Base-by-base conservation (phyloP, 257 asterid species). In the Solanum gandarillasii region DNA sequence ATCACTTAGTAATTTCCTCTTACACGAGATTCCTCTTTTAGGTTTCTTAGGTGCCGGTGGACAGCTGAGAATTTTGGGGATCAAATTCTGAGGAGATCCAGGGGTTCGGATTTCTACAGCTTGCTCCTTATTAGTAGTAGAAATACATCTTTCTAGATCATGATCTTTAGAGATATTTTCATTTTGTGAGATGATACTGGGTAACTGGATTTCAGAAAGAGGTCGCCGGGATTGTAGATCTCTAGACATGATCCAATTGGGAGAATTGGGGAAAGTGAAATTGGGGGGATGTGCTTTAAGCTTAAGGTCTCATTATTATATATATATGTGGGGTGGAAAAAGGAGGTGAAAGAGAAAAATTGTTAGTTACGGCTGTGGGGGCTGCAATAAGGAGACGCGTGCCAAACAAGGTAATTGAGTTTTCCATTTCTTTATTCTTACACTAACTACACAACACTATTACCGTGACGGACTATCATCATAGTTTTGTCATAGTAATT, bases 1-100 rank as follows among this genome's bases (percentile, higher is more conserved):
- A 23, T 89, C 92, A 4, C 87, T 65, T 5, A 90, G 71, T 82
- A 82, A 48, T 39, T 87, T 93, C 90, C 96, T 91, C 92, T 94
- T 93, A 90, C 94, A 91, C 46, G 94, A 83, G 10, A 87, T 38
- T 60, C n/a, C 91, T 32, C 84, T 88, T 88, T n/a, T 32, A 9
- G 93, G 91, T 88, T 94, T 94, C 85, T 88, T 92, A 5, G 94
- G 98, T 25, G 98, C 91, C 14, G 96, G 94, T 52, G 98, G 98
- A 90, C 96, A 93, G 87, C 58, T 65, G 35, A 89, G 86, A 12
- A 65, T 35, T 35, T 92, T 55, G 10, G 96, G 95, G 36, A 94
- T 94, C 93, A 86, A 86, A 89, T 92, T 87, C 3, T 84, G 70
- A 2, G 95, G 91, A 0, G 97, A 90, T 43, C 31, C 92, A 2